Percentiles rank a stretch among this genome's conserved stretches.
Evolutionary conservation across 768 basidiomycete species (phyloP).

Genomic region (Rhodosporidiobolus odoratus): DNA sequence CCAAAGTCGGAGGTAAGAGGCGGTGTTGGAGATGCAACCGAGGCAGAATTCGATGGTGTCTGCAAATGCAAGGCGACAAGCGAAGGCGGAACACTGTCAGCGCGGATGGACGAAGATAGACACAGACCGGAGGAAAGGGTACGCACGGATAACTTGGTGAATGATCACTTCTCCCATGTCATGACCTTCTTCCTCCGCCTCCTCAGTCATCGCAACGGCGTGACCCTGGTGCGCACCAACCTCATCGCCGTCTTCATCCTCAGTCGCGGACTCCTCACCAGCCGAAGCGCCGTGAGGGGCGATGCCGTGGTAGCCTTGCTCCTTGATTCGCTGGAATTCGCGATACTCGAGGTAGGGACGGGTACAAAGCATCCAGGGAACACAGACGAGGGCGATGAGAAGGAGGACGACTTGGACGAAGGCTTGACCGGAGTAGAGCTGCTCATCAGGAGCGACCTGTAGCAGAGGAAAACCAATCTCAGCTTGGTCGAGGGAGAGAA

Average conservation of each 20-base stretch:
- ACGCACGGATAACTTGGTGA: slow-evolving; percentile 93
- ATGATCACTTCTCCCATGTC: slow-evolving; percentile 92
- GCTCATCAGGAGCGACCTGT: slow-evolving; percentile 58
- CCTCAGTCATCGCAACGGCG: slow-evolving; percentile 56
- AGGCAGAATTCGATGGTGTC: slow-evolving; percentile 87
- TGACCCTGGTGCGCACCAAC: slow-evolving; percentile 70
- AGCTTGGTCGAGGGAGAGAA: no score
- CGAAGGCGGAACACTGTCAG: not conserved
- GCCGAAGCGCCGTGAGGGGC: slow-evolving; percentile 47
- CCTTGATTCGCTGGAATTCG: slow-evolving; percentile 76
- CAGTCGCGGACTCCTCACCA: slow-evolving; percentile 57
- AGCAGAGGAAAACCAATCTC: not conserved
- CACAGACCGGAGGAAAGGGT: not conserved
- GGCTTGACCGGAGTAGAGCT: slow-evolving; percentile 82
- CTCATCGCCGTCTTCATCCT: slow-evolving; percentile 59
- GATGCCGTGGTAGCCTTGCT: slow-evolving; percentile 72
- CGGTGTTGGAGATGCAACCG: slow-evolving; percentile 63
- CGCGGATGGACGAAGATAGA: not conserved
- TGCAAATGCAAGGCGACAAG: not conserved
- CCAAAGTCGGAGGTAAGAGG: slow-evolving; percentile 66
- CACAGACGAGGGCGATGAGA: slow-evolving; percentile 72
- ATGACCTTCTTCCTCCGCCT: slow-evolving; percentile 58
- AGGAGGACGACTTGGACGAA: slow-evolving; percentile 74
- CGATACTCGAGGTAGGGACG: slow-evolving; percentile 90
- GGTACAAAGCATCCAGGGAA: slow-evolving; percentile 86